Evolutionary conservation across 768 basidiomycete species (phyloP), one percentile per base, ranked within the genome.

Genomic region (Candolleomyces eurysporus): DNA sequence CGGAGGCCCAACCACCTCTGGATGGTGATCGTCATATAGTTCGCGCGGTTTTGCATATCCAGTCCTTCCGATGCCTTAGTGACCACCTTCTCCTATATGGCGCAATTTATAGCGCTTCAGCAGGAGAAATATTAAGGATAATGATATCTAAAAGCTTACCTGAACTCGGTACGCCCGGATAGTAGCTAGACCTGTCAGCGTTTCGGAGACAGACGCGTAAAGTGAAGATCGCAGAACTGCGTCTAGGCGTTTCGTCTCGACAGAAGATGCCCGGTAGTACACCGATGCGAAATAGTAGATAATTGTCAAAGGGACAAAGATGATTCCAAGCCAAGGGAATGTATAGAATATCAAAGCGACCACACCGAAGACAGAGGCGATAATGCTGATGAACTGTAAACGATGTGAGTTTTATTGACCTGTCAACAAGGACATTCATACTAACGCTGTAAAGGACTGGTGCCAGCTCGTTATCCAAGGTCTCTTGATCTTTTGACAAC

Each of bases 1-100:
- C 89, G 78, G 5, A 87, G 68, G 3, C 78, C 78, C 1, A 89
- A 75, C 86, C 86, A 90, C 52, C 83, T 73, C 68, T 89, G 87
- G 59, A 87, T 84, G 5, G 81, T 73, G 46, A 89, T 77, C 0
- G 83, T 84, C 79, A 88, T 85, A 64, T 82, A 82, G 67, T 85
- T 85, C 0, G 88, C 86, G 58, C 81, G 72, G 65, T 88, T 86
- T 65, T 88, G 81, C 70, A 78, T 68, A 67, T 87, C 84, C 19
- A 86, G 69, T 2, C 84, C 82, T 1, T 75, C 63, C 59, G 88
- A 82, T 9, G 85, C 84, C 32, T 32, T 32, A 9, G 32, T 9
- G 5, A 32, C 32, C 9, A 9, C 82, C 0, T 79, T 78, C 16
- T 71, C 68, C 80, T 85, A 16, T 7, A 19, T 83, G 32, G 32